phyloP scores from a whole-genome alignment of 73 alveolate species.

The Stentor roeselii region DNA sequence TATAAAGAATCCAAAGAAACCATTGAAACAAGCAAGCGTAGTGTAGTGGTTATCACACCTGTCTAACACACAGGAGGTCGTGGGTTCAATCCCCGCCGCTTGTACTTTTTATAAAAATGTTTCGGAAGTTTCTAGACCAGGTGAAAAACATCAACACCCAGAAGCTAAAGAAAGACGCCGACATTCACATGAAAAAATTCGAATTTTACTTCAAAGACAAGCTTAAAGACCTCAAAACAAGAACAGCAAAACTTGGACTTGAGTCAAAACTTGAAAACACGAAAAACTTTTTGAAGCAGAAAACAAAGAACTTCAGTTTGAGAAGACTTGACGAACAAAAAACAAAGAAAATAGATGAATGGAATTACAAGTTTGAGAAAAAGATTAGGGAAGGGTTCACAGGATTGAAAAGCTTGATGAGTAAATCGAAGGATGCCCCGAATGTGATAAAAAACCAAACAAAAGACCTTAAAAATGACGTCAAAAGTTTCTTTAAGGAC shows the following conservation, averaged over 20 bases:
- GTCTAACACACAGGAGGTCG: neutral
- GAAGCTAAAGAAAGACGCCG: neutral
- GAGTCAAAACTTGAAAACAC: neutral
- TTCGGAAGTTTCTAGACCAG: neutral
- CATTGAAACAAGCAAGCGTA: too few relatives aligned
- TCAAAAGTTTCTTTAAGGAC: neutral
- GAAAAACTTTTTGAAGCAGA: neutral
- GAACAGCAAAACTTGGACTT: neutral
- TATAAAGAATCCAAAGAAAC: too few relatives aligned
- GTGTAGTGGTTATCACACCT: neutral
- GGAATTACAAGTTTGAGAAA: neutral
- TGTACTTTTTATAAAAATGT: neutral
- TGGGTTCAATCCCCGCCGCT: conserved; percentile 9
- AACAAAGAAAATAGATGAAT: neutral
- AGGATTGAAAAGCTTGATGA: neutral
- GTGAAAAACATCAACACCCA: neutral
- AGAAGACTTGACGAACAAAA: neutral
- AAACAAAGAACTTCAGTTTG: neutral
- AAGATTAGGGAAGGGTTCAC: neutral
- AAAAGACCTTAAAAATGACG: neutral
- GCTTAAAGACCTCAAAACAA: too few relatives aligned
- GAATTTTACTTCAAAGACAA: too few relatives aligned
- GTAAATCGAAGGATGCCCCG: neutral
- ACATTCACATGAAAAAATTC: too few relatives aligned
- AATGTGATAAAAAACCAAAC: neutral